These are phyloP conservation scores for Pistacia atlantica DNA, from an alignment of 345 rosid species.

Conservation along the genomic window DNA sequence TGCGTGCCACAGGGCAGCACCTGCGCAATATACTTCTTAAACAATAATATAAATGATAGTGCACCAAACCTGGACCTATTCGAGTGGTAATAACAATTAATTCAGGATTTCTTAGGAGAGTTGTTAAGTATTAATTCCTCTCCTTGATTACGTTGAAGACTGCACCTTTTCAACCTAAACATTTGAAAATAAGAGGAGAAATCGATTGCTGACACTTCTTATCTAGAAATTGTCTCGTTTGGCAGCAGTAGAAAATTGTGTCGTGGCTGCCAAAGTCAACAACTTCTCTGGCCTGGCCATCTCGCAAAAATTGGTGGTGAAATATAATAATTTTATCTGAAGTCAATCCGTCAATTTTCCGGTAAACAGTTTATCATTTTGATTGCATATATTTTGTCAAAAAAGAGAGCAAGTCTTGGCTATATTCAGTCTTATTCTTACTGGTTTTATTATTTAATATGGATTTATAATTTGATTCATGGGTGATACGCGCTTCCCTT, in stretches of 20 bases:
- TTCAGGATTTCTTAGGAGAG: not conserved
- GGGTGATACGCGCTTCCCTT: no score
- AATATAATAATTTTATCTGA: no score
- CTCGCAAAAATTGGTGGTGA: no score
- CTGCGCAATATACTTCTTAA: not conserved
- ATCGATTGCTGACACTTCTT: not conserved
- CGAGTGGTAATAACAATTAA: not conserved
- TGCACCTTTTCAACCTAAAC: not conserved
- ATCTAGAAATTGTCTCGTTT: not conserved
- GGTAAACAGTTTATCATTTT: no score
- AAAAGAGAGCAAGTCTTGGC: no score
- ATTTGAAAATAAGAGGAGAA: not conserved
- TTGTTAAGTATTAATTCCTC: not conserved
- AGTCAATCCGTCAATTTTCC: no score
- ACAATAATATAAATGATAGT: not conserved
- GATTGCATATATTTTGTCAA: no score
- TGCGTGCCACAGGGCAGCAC: not conserved
- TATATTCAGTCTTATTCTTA: no score
- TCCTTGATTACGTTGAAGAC: not conserved
- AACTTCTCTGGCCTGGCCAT: not conserved
- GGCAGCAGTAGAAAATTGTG: not conserved
- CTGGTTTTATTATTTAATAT: no score
- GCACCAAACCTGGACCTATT: not conserved
- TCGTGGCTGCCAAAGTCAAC: not conserved
- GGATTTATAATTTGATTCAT: no score